These are phyloP conservation scores for Leccinum variicolor DNA, from an alignment of 768 basidiomycete species.

Conservation along the genomic window DNA sequence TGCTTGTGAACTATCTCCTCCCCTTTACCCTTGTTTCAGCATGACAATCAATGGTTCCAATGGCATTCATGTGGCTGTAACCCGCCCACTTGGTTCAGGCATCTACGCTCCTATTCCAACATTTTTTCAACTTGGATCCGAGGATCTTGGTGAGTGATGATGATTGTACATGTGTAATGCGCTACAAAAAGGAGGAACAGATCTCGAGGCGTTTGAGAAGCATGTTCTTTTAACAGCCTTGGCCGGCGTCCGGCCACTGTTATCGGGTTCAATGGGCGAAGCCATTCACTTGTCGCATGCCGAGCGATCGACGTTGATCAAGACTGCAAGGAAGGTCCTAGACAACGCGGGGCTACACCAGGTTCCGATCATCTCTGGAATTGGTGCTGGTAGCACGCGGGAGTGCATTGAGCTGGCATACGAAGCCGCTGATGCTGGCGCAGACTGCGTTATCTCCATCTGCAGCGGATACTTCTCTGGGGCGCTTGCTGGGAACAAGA, in stretches of 20 bases:
- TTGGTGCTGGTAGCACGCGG: conserved; percentile 78
- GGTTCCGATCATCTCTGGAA: conserved; percentile 77
- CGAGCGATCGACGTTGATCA: conserved; percentile 66
- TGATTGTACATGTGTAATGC: not conserved
- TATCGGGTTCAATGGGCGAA: conserved; percentile 85
- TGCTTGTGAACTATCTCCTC: not conserved
- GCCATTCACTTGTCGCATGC: conserved; percentile 67
- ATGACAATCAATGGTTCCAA: conserved; percentile 40
- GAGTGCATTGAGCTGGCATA: conserved; percentile 74
- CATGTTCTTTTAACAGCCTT: conserved; percentile 64
- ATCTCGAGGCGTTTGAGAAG: conserved; percentile 62
- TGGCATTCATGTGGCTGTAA: conserved; percentile 16
- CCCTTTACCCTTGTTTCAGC: conserved; percentile 1
- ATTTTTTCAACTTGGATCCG: conserved; percentile 72
- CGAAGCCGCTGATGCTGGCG: conserved; percentile 80
- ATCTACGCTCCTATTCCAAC: conserved; percentile 85
- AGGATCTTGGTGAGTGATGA: conserved; percentile 71
- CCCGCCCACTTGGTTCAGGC: conserved; percentile 66
- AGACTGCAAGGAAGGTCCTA: conserved; percentile 63
- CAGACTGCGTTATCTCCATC: conserved; percentile 85
- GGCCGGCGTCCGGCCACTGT: conserved; percentile 67
- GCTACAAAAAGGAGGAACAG: conserved; percentile 26
- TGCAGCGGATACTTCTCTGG: conserved; percentile 86
- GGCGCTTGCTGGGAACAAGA: conserved; percentile 53
- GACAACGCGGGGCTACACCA: conserved; percentile 58